These are phyloP conservation scores for Endotrypanum monterogeii DNA, from an alignment of 208 protist species.

Conservation along the genomic window DNA sequence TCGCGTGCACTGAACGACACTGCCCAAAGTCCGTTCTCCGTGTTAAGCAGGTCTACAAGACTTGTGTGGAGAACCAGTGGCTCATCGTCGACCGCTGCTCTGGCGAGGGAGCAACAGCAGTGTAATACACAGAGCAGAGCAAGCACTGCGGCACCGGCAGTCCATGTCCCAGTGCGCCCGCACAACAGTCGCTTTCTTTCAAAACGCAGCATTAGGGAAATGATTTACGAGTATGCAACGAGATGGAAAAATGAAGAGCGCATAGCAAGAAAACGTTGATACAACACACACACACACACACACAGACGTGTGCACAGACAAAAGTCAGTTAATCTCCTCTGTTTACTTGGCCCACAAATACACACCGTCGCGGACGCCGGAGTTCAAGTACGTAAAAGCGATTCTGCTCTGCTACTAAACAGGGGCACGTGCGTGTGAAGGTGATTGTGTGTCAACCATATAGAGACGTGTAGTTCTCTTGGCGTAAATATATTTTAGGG, in stretches of 20 bases:
- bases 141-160: not conserved
- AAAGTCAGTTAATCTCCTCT: too few relatives aligned
- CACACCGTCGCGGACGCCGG: too few relatives aligned
- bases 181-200: not conserved
- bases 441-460: not conserved
- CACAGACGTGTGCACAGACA: not conserved
- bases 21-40: constrained; percentile 23
- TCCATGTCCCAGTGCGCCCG: not conserved
- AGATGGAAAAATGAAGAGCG: not conserved
- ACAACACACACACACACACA: not conserved
- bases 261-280: not conserved
- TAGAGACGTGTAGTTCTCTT: too few relatives aligned
- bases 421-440: not conserved
- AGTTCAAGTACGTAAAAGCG: not conserved
- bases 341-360: too few relatives aligned
- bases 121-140: constrained; percentile 2
- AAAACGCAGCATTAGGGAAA: not conserved
- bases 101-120: not conserved
- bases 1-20: constrained; percentile 11
- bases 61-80: constrained; percentile 25
- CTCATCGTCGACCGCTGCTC: constrained; percentile 3
- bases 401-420: not conserved
- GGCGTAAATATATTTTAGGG: not conserved
- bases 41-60: constrained; percentile 27
- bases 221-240: not conserved